Base-by-base conservation (phyloP, 768 basidiomycete genomes). In the Peribolospora kevripleyi region DNA sequence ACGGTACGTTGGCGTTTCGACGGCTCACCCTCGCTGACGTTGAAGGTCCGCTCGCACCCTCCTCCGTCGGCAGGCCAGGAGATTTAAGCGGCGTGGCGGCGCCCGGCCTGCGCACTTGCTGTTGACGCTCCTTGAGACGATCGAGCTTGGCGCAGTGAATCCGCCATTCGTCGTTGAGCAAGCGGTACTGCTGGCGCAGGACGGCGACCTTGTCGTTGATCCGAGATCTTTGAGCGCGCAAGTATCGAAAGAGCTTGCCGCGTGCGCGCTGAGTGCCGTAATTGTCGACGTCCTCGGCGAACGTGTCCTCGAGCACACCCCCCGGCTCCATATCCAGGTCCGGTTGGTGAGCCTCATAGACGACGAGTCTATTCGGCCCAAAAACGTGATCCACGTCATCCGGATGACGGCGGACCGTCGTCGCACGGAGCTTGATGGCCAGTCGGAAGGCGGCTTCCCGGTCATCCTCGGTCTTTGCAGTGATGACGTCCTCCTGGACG, bases 91-190 rank as follows among this genome's bases (percentile, higher is more conserved):
- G 6, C 8, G 25, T 8, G 4, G n/a, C 41, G 50, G 42, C 36
- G 11, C 14, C 11, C 7, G 46, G 54, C 8, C 57, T 58, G 49
- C 55, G 55, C 5, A 46, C 45, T 25, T 25, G 25, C 54, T 52
- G 46, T 25, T 58, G 55, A 37, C 46, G 68, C 61, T 74, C 74
- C 39, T 73, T 70, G 46, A 75, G 70, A 42, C 77, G 74, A 61
- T 85, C 82, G 58, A 91, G 70, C 46, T 72, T 69, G 10, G 72
- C 69, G 64, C 85, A 85, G 59, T 83, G 80, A 2, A 71, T 71
- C 39, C 76, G 55, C 86, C 86, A 91, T 49, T 74, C 73, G 59
- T 76, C 74, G 61, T 90, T 80, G 50, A 82, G 70, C 10, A 67
- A 62, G 53, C 77, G 62, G 64, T 91, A 88, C 64, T 86, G 76